Evolutionary conservation across 805 yeast species (phyloP).

Genomic region (Ogataea pignaliae): DNA sequence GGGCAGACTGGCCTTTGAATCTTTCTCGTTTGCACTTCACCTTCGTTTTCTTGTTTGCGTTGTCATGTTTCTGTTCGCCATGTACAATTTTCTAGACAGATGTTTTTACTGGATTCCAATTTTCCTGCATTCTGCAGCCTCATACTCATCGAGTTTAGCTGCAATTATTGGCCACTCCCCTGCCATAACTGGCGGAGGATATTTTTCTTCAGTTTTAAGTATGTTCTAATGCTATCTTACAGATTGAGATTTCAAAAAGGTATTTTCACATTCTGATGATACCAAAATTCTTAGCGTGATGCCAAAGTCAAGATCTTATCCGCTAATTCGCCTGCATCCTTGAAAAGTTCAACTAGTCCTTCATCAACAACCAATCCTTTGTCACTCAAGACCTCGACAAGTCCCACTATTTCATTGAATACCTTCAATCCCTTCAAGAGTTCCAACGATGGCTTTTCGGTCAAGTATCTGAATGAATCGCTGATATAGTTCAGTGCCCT

Average conservation of each 20-base stretch:
- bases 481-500: constrained; percentile 11
- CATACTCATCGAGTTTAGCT: no score
- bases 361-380: constrained; percentile 14
- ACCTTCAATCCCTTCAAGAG: constrained; percentile 19
- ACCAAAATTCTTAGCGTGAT: no score
- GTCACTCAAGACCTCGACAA: constrained; percentile 17
- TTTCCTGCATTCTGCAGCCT: no score
- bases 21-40: not conserved
- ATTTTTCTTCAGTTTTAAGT: no score
- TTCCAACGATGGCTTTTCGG: constrained; percentile 18
- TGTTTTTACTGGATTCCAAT: no score
- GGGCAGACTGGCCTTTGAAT: constrained; percentile 18
- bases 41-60: no score
- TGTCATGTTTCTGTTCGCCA: no score
- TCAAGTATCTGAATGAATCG: constrained; percentile 15
- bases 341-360: constrained; percentile 7
- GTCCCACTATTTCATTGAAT: constrained; percentile 19
- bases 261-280: not conserved
- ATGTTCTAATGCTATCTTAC: no score
- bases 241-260: no score
- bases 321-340: constrained; percentile 11
- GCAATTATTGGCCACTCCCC: no score
- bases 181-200: no score
- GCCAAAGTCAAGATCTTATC: constrained; percentile 2
- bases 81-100: no score